Evolutionary conservation across 805 yeast species (phyloP).

Genomic region (Komagataella mondaviorum): DNA sequence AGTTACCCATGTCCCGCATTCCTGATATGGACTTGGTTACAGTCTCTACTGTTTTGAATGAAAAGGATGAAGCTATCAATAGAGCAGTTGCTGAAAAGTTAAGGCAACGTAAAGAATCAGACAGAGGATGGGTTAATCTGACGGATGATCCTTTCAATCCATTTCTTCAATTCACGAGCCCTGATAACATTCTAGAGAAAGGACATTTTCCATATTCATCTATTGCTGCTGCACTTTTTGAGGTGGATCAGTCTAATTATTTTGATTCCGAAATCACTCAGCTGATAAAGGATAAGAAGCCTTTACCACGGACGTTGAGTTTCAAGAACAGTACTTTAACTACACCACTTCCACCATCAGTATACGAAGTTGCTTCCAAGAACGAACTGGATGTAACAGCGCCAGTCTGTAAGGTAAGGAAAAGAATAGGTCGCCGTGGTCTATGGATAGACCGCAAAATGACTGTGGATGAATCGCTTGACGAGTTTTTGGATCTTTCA

Average conservation of each 20-base stretch:
- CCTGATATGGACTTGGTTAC: slow-evolving; percentile 88
- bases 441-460: slow-evolving; percentile 63
- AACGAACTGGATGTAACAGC: slow-evolving; percentile 18
- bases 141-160: slow-evolving; percentile 85
- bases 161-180: slow-evolving; percentile 52
- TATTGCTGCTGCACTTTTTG: slow-evolving; percentile 55
- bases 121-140: slow-evolving; percentile 66
- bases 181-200: slow-evolving; percentile 34
- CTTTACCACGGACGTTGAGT: slow-evolving; percentile 28
- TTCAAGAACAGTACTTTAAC: slow-evolving; percentile 34
- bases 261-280: slow-evolving; percentile 26
- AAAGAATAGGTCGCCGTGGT: slow-evolving; percentile 63
- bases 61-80: slow-evolving; percentile 65
- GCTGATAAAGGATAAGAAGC: slow-evolving; percentile 29
- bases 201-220: slow-evolving; percentile 71
- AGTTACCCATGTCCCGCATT: slow-evolving; percentile 78
- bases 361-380: slow-evolving; percentile 23
- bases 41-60: slow-evolving; percentile 59
- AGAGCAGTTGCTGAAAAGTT: slow-evolving; percentile 80
- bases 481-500: slow-evolving; percentile 26
- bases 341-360: slow-evolving; percentile 30
- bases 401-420: slow-evolving; percentile 50
- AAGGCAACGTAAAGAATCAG: slow-evolving; percentile 54
- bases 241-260: slow-evolving; percentile 46
- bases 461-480: slow-evolving; percentile 19